Base-by-base conservation (phyloP, 2,329 filamentous ascomycete genomes). In the Gaeumannomyces tritici region DNA sequence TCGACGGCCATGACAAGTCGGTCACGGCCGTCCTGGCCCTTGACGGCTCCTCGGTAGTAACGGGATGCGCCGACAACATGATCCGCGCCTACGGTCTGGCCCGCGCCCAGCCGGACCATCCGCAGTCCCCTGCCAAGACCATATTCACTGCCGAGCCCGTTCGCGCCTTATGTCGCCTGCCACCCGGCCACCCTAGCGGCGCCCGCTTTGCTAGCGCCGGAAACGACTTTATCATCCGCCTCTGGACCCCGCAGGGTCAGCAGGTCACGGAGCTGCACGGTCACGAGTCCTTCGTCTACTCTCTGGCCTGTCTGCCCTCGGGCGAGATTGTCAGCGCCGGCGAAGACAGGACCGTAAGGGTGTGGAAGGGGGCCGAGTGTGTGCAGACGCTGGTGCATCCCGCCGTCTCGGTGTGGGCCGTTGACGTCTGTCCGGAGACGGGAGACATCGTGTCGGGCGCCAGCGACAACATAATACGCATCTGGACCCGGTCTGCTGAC, bases 331-430 rank as follows among this genome's bases (percentile, higher is more conserved):
- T 96, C 59, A 98, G 93, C 73, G 87, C 91, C 2, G 92, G 92
- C 24, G 95, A 99, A 74, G 95, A 99, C 75, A 85, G 95, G n/a
- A 97, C 95, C 0, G 85, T 96, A 42, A 85, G 91, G 61, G 80
- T 99, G 71, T 99, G 96, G 95, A 88, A 84, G 67, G 90, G 89
- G 57, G 83, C 79, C 18, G 82, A 92, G 63, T 98, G 93, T 72
- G 77, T 96, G 57, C 95, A 99, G 74, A 97, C 93, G 54, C 98
- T 99, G 66, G 97, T 93, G 1, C 92, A 97, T 70, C 95, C 95
- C 13, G 95, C 95, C 12, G 96, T 98, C 62, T 98, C 93, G 0
- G 93, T 99, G 6, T 99, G 95, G 95, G 82, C 86, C 18, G 91
- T 99, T 24, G 90, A 92, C n/a, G 89, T 85, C 13, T 95, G 90